phyloP scores from a whole-genome alignment of 129 eudicot genomes.

The Flaveria robusta region DNA sequence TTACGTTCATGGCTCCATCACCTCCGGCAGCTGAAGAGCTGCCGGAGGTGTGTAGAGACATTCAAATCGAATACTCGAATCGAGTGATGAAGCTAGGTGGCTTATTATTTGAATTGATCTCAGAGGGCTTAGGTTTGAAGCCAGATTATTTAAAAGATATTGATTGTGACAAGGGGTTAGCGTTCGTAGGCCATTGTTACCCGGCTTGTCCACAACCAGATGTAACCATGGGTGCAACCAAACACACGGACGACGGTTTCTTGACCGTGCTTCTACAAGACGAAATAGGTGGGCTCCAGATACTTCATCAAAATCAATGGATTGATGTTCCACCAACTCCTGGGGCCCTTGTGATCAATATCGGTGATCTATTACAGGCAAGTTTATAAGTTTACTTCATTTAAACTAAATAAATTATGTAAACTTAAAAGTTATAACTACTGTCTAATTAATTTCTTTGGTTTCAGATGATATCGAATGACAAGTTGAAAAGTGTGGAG shows the following conservation, averaged over 20 bases:
- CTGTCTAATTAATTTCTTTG: too few species aligned
- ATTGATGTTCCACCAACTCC: conserved; percentile 43
- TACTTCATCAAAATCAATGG: conserved; percentile 52
- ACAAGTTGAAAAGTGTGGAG: conserved; percentile 47
- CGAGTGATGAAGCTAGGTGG: conserved; percentile 36
- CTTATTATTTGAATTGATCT: conserved; percentile 37
- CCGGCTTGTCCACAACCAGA: conserved; percentile 63
- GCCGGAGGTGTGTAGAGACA: conserved; percentile 52
- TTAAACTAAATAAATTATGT: too few species aligned
- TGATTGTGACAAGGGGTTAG: conserved; percentile 39
- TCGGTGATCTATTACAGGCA: conserved; percentile 48
- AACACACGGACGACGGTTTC: conserved; percentile 49
- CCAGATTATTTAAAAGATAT: conserved; percentile 28
- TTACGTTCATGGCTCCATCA: conserved; percentile 28
- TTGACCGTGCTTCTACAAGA: conserved; percentile 50
- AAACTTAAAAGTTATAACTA: not conserved
- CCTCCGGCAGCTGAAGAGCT: conserved; percentile 23
- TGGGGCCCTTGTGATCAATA: conserved; percentile 47
- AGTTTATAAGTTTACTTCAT: conserved; percentile 3
- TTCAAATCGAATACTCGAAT: conserved; percentile 44
- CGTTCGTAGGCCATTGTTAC: conserved; percentile 36
- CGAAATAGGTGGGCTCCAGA: conserved; percentile 50
- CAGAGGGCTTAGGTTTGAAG: conserved; percentile 60
- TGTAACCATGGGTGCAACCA: conserved; percentile 39
- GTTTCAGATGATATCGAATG: conserved; percentile 55